Evolutionary conservation across 1,284 basidiomycete species (phyloP).

Genomic region (Sporisorium sorghi): DNA sequence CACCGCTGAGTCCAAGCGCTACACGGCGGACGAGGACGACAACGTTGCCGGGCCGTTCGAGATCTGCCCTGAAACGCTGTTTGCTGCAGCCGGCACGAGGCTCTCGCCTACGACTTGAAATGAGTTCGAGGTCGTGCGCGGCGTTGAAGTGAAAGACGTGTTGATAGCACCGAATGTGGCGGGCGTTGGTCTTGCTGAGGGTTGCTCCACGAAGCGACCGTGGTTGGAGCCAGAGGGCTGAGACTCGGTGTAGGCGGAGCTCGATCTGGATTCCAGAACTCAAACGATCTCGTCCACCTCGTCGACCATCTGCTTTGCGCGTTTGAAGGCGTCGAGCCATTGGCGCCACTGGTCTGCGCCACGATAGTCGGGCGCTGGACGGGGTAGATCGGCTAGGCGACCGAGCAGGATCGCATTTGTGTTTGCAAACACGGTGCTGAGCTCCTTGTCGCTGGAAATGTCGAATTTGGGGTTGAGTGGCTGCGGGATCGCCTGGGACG

Average conservation of each 20-base stretch:
- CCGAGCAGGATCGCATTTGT: background rate
- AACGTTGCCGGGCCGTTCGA: background rate
- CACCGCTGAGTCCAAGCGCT: background rate
- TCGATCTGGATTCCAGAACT: background rate
- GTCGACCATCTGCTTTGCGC: background rate
- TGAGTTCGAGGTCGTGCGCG: constrained; percentile 20
- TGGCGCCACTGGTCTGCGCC: constrained; percentile 1
- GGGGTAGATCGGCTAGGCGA: background rate
- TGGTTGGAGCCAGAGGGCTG: background rate
- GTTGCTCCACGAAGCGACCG: background rate
- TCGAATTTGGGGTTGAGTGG: background rate
- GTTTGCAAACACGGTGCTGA: background rate
- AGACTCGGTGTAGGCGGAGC: background rate
- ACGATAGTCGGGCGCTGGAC: background rate
- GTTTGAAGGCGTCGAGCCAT: constrained; percentile 1
- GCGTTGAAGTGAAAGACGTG: background rate
- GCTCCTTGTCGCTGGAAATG: constrained; percentile 12
- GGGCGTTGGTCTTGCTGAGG: background rate
- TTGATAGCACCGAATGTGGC: background rate
- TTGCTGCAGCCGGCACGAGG: constrained; percentile 1
- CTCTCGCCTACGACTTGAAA: constrained; percentile 41
- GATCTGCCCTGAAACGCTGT: background rate
- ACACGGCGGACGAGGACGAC: background rate
- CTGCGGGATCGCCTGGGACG: background rate
- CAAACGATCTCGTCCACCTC: background rate